Conservation (phyloP, 73 alveolate species). For the Paramecium sonneborni region DNA sequence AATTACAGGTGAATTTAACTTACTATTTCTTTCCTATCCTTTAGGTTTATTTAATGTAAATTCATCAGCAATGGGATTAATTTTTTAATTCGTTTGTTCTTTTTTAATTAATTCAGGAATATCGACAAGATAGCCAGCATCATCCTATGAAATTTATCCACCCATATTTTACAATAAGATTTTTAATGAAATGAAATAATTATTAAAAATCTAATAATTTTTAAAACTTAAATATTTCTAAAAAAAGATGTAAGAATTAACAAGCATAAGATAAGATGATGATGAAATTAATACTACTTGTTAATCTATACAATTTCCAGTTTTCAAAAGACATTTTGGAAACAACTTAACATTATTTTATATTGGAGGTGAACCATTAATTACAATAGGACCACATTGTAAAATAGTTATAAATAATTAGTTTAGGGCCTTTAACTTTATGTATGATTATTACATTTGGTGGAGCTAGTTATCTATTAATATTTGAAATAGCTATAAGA, state of each 20-base stretch:
- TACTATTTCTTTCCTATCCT: not conserved
- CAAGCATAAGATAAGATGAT: not conserved
- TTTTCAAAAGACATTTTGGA: slow-evolving; percentile 55
- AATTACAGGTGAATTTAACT: not conserved
- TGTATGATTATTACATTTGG: slow-evolving; percentile 18
- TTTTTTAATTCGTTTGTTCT: not conserved
- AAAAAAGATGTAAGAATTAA: not conserved
- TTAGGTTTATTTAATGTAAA: not conserved
- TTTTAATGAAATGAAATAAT: not conserved
- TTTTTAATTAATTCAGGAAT: not conserved
- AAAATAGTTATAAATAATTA: not conserved
- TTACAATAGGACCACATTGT: slow-evolving; percentile 69
- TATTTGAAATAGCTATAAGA: not conserved
- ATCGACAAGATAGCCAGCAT: not conserved
- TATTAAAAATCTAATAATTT: not conserved
- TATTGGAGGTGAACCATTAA: slow-evolving; percentile 54
- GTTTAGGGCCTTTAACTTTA: slow-evolving; percentile 44
- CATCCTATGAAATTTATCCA: not conserved
- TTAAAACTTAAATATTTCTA: not conserved
- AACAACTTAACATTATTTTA: slow-evolving; percentile 37
- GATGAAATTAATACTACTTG: not conserved
- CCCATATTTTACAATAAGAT: not conserved
- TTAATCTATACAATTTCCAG: not conserved
- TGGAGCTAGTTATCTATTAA: not conserved
- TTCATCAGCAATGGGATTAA: not conserved